phyloP scores from a whole-genome alignment of 495 filamentous ascomycete species.

The Clohesyomyces aquaticus region DNA sequence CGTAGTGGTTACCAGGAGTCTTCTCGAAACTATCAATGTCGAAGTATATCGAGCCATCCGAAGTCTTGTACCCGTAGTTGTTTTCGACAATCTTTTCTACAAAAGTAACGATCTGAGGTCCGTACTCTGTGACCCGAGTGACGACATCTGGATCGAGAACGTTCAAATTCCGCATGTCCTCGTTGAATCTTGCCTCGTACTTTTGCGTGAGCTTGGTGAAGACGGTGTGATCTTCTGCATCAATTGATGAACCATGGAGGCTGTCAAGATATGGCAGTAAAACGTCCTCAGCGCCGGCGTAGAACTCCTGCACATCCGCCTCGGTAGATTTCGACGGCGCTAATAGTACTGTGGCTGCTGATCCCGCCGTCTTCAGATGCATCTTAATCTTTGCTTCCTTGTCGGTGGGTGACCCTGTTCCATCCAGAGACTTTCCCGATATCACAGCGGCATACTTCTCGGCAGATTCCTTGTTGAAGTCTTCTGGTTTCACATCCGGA shows the following conservation, averaged over 20 bases:
- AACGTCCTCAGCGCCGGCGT: slow-evolving; percentile 62
- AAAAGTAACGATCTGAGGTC: slow-evolving; percentile 76
- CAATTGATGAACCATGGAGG: slow-evolving; percentile 71
- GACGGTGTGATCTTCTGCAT: slow-evolving; percentile 72
- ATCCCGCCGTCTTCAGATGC: slow-evolving; percentile 75
- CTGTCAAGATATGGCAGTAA: slow-evolving; percentile 84
- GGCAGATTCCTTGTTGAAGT: slow-evolving; percentile 60
- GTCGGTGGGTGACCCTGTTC: slow-evolving; percentile 63
- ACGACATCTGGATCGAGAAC: slow-evolving; percentile 79
- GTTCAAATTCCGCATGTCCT: slow-evolving; percentile 85
- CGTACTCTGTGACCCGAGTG: slow-evolving; percentile 89
- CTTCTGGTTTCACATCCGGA: slow-evolving; percentile 51
- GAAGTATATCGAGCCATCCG: slow-evolving; percentile 90
- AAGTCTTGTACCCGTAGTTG: slow-evolving; percentile 78
- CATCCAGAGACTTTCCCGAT: slow-evolving; percentile 57
- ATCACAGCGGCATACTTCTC: slow-evolving; percentile 59
- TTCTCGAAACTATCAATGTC: slow-evolving; percentile 87
- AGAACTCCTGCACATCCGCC: slow-evolving; percentile 56
- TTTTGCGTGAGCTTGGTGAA: slow-evolving; percentile 80
- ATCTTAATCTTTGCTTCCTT: slow-evolving; percentile 88
- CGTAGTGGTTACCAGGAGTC: slow-evolving; percentile 74
- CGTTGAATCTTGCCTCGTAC: slow-evolving; percentile 80
- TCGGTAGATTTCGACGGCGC: slow-evolving; percentile 24
- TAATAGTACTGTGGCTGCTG: slow-evolving; percentile 43
- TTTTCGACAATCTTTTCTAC: slow-evolving; percentile 81